Evolutionary conservation across 2,329 filamentous ascomycete species (phyloP), one percentile per base, ranked within the genome.

Genomic region (Fusarium domesticum): DNA sequence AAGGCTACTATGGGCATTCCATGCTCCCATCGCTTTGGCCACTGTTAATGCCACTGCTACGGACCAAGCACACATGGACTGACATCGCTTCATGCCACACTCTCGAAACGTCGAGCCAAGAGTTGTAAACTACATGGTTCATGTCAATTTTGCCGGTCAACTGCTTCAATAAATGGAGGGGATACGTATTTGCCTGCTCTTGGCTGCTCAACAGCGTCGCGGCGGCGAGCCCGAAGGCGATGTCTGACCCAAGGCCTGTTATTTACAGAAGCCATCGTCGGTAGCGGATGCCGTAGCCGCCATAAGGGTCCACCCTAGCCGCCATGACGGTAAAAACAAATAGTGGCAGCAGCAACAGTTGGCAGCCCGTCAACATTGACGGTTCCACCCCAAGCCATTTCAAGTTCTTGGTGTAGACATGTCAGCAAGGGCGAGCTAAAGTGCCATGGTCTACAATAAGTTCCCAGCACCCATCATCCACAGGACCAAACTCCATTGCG

Each of bases 261-360:
- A 39, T 47, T 45, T 52, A 50, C 48, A 51, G 48, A 50, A 58
- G 57, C 50, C 54, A 57, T 53, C 47, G 51, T 55, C 40, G 56
- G 48, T 59, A 57, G 55, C 54, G 57, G 57, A 48, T 60, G 50
- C 44, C 43, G 56, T 56, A 57, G 57, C 57, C 57, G 57, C 54
- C 45, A 48, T 60, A 60, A 23, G 11, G 20, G 54, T 53, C 53
- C 37, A 35, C 37, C 39, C 48, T 57, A 60, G 50, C 50, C 48
- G 57, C 47, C 58, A 41, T 37, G 45, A 58, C 40, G 42, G 45
- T 45, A 53, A 53, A 51, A n/a, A n/a, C n/a, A n/a, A n/a, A n/a
- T n/a, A n/a, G n/a, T n/a, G n/a, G n/a, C n/a, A n/a, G n/a, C 39
- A 40, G 60, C 11, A 11, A 11, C 20, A 23, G 6, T 23, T 11